phyloP scores from a whole-genome alignment of 2,329 filamentous ascomycete genomes.

The Diaporthe sp. region DNA sequence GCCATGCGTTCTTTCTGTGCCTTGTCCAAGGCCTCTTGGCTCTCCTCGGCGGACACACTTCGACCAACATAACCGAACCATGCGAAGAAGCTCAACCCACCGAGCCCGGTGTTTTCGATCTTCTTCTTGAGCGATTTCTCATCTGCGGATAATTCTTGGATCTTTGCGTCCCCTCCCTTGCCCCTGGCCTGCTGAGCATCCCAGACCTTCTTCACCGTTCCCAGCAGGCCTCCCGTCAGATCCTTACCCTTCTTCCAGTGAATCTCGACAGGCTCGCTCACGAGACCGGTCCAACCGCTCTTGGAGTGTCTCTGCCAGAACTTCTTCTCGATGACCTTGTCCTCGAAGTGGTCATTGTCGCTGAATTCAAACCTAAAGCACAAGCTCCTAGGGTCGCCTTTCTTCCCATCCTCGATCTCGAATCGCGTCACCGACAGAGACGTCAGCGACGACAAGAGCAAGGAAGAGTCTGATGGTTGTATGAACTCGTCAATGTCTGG shows the following conservation, averaged over 20 bases:
- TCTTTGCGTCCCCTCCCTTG: constrained; percentile 51
- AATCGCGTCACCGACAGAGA: constrained; percentile 83
- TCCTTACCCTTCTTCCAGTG: constrained; percentile 90
- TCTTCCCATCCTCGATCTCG: constrained; percentile 74
- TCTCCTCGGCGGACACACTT: constrained; percentile 81
- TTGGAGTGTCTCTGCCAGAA: constrained; percentile 85
- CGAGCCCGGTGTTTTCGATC: constrained; percentile 72
- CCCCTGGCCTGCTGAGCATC: constrained; percentile 66
- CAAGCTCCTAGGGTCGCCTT: constrained; percentile 85
- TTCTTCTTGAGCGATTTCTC: constrained; percentile 66
- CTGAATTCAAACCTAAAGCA: constrained; percentile 83
- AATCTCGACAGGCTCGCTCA: constrained; percentile 91
- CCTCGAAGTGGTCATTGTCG: constrained; percentile 85
- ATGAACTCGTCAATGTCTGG: constrained; percentile 90
- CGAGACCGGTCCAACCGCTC: constrained; percentile 80
- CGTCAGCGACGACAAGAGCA: constrained; percentile 78
- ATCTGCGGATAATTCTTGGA: constrained; percentile 57
- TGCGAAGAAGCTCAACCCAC: constrained; percentile 84
- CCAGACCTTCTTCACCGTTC: constrained; percentile 78
- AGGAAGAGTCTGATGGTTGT: constrained; percentile 80
- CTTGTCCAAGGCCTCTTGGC: constrained; percentile 70
- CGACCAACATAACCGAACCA: constrained; percentile 87
- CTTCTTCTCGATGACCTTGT: constrained; percentile 87
- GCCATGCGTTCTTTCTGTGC: constrained; percentile 65
- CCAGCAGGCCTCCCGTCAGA: constrained; percentile 83